phyloP scores from a whole-genome alignment of 2,329 filamentous ascomycete species.

The Beauveria sp. region DNA sequence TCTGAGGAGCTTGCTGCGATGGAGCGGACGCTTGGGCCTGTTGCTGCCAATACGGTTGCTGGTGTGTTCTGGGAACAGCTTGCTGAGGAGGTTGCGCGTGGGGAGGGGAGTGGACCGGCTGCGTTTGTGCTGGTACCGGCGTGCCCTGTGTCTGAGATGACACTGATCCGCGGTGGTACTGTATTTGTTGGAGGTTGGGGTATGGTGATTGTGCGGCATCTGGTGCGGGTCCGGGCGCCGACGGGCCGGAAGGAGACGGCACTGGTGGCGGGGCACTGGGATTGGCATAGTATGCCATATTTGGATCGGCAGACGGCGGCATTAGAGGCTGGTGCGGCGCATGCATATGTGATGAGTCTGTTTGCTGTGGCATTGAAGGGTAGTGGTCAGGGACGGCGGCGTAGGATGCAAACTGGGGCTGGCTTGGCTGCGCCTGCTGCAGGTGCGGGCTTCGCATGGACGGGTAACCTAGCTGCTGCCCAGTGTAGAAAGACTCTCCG shows the following conservation, averaged over 20 bases:
- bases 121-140: slow-evolving; percentile 21
- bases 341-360: slow-evolving; percentile 21
- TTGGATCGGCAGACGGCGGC: slow-evolving; percentile 39
- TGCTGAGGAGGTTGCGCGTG: slow-evolving; percentile 23
- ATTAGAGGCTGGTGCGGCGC: slow-evolving; percentile 22
- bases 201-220: slow-evolving; percentile 44
- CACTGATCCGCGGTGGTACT: slow-evolving; percentile 36
- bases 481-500: slow-evolving; percentile 76
- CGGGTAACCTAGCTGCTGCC: slow-evolving; percentile 48
- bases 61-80: slow-evolving; percentile 22
- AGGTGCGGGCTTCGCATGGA: slow-evolving; percentile 39
- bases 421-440: slow-evolving; percentile 26
- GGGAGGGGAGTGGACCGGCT: slow-evolving; percentile 25
- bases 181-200: slow-evolving; percentile 42
- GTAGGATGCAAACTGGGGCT: slow-evolving; percentile 38
- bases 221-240: slow-evolving; percentile 30
- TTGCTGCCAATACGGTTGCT: slow-evolving; percentile 24
- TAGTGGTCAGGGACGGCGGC: slow-evolving; percentile 37
- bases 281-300: slow-evolving; percentile 51
- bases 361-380: slow-evolving; percentile 32
- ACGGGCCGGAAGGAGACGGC: slow-evolving; percentile 28
- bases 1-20: slow-evolving; percentile 22
- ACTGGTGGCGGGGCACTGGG: slow-evolving; percentile 22
- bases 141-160: slow-evolving; percentile 27
- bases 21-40: slow-evolving; percentile 16